These are phyloP conservation scores for Penicillium sp. DNA, from an alignment of 2,329 filamentous ascomycete species.

Conservation along the genomic window DNA sequence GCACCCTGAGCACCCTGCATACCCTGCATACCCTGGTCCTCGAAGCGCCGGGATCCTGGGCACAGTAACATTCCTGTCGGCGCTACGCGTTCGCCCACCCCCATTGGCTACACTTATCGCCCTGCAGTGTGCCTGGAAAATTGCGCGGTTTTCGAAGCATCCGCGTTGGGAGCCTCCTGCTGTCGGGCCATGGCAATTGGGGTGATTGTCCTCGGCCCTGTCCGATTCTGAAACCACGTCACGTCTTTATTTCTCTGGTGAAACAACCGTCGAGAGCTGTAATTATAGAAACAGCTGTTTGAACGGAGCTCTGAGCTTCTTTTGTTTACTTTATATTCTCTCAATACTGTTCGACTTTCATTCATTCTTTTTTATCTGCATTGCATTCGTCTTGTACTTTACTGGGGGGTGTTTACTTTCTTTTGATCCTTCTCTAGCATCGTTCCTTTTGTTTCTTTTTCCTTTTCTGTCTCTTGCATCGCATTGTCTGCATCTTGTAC, in stretches of 20 bases:
- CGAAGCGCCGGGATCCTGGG: conserved; percentile 16
- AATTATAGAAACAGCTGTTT: conserved; percentile 20
- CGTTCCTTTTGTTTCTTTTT: conserved; percentile 6
- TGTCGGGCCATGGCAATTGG: conserved; percentile 13
- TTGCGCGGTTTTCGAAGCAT: conserved; percentile 23
- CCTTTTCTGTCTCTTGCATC: conserved; percentile 1
- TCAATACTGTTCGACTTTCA: background rate
- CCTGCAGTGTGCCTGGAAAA: conserved; percentile 15
- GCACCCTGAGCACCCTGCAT: background rate
- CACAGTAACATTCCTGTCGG: conserved; percentile 15
- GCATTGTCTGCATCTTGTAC: conserved; percentile 1
- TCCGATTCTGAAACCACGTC: conserved; percentile 17
- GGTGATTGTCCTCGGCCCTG: conserved; percentile 4
- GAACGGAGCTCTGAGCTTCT: conserved; percentile 8
- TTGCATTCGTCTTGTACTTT: conserved; percentile 18
- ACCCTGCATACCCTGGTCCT: conserved; percentile 1
- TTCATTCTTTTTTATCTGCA: conserved; percentile 5
- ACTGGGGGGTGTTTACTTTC: conserved; percentile 2
- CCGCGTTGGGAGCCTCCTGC: background rate
- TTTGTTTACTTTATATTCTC: conserved; percentile 7
- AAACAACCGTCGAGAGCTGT: conserved; percentile 14
- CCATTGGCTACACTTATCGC: conserved; percentile 20
- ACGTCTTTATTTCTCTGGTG: conserved; percentile 3
- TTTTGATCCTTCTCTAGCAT: conserved; percentile 9
- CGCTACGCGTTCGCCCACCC: conserved; percentile 16